A percentile compares a stretch with the other conserved stretches of the same genome.
These are phyloP conservation scores for Plasmodium yoelii DNA, from an alignment of 169 alveolate species.

Conservation along the genomic window DNA sequence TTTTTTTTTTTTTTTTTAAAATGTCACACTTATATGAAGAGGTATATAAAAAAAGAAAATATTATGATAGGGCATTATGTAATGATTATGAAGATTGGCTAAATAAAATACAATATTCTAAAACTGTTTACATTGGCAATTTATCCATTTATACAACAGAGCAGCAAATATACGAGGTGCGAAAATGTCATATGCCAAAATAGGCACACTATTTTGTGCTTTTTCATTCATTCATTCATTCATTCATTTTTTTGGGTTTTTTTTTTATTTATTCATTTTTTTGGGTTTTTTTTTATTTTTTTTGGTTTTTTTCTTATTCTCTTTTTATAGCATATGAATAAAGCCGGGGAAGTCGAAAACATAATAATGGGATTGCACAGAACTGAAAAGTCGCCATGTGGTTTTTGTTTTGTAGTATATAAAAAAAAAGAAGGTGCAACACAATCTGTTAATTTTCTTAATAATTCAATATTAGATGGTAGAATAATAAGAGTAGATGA, in stretches of 20 bases:
- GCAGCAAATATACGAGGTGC: constrained; percentile 85
- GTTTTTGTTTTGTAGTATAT: constrained; percentile 85
- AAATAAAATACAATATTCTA: constrained; percentile 78
- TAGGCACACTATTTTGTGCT: too few relatives aligned
- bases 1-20: background rate
- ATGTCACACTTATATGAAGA: constrained; percentile 84
- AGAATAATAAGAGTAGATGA: constrained; percentile 85
- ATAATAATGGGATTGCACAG: constrained; percentile 84
- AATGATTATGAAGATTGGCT: constrained; percentile 82
- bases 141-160: constrained; percentile 85
- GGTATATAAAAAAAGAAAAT: constrained; percentile 80
- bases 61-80: constrained; percentile 84
- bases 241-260: too few relatives aligned
- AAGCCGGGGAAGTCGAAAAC: constrained; percentile 83
- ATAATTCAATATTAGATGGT: constrained; percentile 85
- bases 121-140: constrained; percentile 86
- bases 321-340: constrained; percentile 41
- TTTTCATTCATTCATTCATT: too few relatives aligned
- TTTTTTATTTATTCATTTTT: too few relatives aligned
- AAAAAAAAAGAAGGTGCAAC: constrained; percentile 79
- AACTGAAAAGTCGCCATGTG: constrained; percentile 83
- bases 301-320: background rate
- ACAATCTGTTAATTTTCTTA: constrained; percentile 80
- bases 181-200: too few relatives aligned
- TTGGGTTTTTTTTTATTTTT: too few relatives aligned